Evolutionary conservation across 306 rosid genomes (phyloP), one percentile per base, ranked within the genome.

Genomic region (Cicer arietinum): DNA sequence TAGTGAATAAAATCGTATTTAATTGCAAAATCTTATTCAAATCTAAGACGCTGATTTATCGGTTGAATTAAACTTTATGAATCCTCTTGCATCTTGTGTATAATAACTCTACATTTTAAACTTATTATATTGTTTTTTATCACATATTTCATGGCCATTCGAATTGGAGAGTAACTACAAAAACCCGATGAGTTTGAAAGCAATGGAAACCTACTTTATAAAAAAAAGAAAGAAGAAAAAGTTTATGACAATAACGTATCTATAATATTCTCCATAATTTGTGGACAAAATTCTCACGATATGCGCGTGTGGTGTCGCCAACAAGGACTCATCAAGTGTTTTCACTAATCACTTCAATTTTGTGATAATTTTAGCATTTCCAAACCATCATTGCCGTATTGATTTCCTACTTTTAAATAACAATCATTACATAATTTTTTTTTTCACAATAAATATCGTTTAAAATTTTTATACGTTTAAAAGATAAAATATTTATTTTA

Each of bases 311-410:
- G 7, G 43, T 37, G 51, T 50, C 16, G 46, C 12, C 74, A 52
- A 17, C 16, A 73, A 37, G 60, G 67, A 18, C 54, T 16, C 30
- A 77, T 75, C 77, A 76, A 30, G 58, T 73, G 43, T 74, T 69
- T 10, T 69, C 42, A 16, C 58, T 59, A 50, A 43, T 69, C 40
- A 11, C 69, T 53, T 54, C 51, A 39, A 79, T 66, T 68, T 69
- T 72, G 30, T 61, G 71, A 43, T 16, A 7, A 30, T 72, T 37
- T 76, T 69, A 50, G 85, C 72, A 81, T 59, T 68, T 69, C 69
- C 10, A 17, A 61, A 61, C 37, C 68, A 82, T 84, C 71, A 77
- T 74, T 74, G 56, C 61, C n/a, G 7, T 66, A 48, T 80, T 82
- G 84, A 84, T 62, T 71, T 63, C 30, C 53, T n/a, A 57, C 51